Evolutionary conservation across 345 rosid species (phyloP).

Genomic region (Bruguiera sexangula): DNA sequence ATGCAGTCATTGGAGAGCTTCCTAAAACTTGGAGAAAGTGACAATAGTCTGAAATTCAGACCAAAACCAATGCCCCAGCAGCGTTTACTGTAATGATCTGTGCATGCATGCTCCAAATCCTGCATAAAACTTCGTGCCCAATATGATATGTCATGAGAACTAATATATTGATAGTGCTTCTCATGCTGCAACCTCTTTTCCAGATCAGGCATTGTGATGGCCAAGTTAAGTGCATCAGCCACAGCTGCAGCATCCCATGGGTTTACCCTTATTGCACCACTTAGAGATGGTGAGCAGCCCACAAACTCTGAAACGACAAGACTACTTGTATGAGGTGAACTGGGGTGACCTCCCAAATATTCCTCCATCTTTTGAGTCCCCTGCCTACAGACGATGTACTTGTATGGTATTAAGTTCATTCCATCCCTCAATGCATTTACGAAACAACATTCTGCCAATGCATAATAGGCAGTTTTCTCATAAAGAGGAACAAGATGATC

Average conservation of each 20-base stretch:
- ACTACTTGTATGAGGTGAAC: slow-evolving; percentile 29
- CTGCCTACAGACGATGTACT: slow-evolving; percentile 42
- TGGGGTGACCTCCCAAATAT: slow-evolving; percentile 22
- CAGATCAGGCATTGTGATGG: slow-evolving; percentile 24
- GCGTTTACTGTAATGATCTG: slow-evolving; percentile 31
- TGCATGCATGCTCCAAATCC: slow-evolving; percentile 41
- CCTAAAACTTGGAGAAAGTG: slow-evolving; percentile 42
- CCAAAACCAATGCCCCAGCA: slow-evolving; percentile 48
- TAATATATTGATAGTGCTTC: slow-evolving; percentile 38
- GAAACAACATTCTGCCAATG: slow-evolving; percentile 41
- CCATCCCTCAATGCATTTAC: slow-evolving; percentile 48
- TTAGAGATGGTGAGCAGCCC: slow-evolving; percentile 48
- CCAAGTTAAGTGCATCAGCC: slow-evolving; percentile 33
- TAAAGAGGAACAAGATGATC: slow-evolving; percentile 31
- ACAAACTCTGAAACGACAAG: slow-evolving; percentile 46
- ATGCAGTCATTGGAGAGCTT: slow-evolving; percentile 33
- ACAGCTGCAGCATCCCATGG: slow-evolving; percentile 47
- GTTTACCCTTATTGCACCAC: slow-evolving; percentile 47
- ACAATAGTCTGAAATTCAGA: slow-evolving; percentile 32
- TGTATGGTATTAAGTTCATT: slow-evolving; percentile 44
- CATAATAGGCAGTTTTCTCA: slow-evolving; percentile 46
- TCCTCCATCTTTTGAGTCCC: slow-evolving; percentile 34
- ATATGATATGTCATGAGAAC: slow-evolving; percentile 41
- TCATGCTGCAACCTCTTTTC: slow-evolving; percentile 43
- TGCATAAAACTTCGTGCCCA: slow-evolving; percentile 46